Conservation (phyloP, 192 early-diverging fungal genomes). For the Podila horticola region DNA sequence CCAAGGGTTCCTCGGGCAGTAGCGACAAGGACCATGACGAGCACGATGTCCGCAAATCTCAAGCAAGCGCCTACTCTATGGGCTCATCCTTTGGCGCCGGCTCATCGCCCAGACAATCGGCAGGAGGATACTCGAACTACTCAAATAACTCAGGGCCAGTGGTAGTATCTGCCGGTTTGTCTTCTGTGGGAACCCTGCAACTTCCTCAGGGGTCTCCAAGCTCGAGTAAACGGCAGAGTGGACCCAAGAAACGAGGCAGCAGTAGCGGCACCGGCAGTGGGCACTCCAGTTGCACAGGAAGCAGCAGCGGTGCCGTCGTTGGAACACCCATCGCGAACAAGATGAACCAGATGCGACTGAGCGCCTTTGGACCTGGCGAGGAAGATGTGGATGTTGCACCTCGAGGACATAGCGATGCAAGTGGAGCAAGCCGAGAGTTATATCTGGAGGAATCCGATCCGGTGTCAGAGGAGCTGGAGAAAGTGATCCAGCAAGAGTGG, state of each 20-base stretch:
- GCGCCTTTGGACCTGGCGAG: conserved; percentile 28
- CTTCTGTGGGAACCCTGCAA: conserved; percentile 1
- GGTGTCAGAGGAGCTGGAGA: conserved; percentile 11
- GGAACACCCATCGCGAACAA: neutral
- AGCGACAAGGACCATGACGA: neutral
- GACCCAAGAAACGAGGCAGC: conserved; percentile 4
- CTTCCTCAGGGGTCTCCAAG: too few relatives aligned
- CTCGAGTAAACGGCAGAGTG: too few relatives aligned
- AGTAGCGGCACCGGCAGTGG: conserved; percentile 1
- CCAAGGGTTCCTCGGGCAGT: conserved; percentile 9
- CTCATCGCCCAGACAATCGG: conserved; percentile 15
- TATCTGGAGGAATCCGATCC: neutral
- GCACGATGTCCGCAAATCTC: conserved; percentile 31
- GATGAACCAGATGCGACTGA: conserved; percentile 28
- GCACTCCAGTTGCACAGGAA: neutral
- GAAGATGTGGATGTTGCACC: conserved; percentile 9
- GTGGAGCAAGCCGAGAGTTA: conserved; percentile 5
- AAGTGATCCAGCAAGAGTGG: conserved; percentile 32
- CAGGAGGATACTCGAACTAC: conserved; percentile 38
- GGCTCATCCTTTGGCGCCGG: conserved; percentile 34
- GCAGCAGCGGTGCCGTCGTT: neutral
- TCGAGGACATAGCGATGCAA: neutral
- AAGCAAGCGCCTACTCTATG: conserved; percentile 37
- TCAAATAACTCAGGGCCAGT: conserved; percentile 31
- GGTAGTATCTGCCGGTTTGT: conserved; percentile 11